Percentiles rank a stretch among this genome's conserved stretches.
phyloP scores from a whole-genome alignment of 1,284 basidiomycete species.

The Apiotrichum domesticum region DNA sequence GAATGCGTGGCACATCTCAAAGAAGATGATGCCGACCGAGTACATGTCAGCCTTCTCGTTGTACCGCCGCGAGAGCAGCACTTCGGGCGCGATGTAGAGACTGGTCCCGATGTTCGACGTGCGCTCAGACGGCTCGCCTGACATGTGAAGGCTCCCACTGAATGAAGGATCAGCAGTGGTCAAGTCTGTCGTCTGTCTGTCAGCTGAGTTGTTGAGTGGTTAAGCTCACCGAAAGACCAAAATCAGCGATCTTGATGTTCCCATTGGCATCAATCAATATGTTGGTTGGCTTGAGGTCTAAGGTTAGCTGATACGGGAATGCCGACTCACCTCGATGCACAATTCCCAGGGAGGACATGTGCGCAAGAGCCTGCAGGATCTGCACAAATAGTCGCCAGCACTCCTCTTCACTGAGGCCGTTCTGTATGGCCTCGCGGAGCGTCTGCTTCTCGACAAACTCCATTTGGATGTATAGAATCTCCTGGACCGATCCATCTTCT shows the following conservation, averaged over 20 bases:
- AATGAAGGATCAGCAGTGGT: conserved; percentile 62
- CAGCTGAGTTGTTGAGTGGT: neutral
- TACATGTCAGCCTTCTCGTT: conserved; percentile 77
- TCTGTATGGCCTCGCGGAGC: conserved; percentile 61
- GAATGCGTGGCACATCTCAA: conserved; percentile 92
- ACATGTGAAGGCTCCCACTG: conserved; percentile 47
- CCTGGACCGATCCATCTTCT: conserved; percentile 29
- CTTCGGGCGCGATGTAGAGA: conserved; percentile 87
- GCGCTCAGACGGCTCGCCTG: conserved; percentile 24
- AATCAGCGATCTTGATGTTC: conserved; percentile 92
- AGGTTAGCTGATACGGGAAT: too few relatives aligned
- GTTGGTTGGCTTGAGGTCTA: conserved; percentile 82
- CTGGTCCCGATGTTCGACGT: conserved; percentile 77
- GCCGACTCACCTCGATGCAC: conserved; percentile 60
- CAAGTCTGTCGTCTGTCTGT: conserved; percentile 60
- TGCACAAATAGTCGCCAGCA: conserved; percentile 87
- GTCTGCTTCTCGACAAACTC: conserved; percentile 48
- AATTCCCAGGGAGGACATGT: conserved; percentile 82
- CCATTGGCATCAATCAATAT: conserved; percentile 86
- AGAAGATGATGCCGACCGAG: conserved; percentile 91
- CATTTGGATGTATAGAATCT: conserved; percentile 47
- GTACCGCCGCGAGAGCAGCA: conserved; percentile 46
- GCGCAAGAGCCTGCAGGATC: conserved; percentile 84
- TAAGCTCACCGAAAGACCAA: conserved; percentile 58
- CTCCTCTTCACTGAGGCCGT: conserved; percentile 73